Evolutionary conservation across 352 stramenopile species (phyloP), one percentile per base, ranked within the genome.

Genomic region (Phytophthora tubulina): DNA sequence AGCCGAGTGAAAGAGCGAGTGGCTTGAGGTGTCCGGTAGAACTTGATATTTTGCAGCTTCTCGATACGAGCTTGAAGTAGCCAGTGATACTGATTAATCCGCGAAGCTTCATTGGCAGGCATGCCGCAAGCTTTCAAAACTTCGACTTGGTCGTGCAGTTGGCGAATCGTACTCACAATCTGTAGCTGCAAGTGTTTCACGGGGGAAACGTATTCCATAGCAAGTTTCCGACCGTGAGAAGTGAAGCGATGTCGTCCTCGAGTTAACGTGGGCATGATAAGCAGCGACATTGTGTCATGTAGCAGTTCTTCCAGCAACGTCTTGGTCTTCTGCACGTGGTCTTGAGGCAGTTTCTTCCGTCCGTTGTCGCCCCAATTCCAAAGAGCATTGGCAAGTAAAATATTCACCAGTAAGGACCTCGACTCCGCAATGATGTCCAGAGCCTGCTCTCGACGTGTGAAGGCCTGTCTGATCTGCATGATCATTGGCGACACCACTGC

Each of bases 61-160:
- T 96, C 89, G 32, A 96, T 77, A 17, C 90, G 86, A 52, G 85
- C 86, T 62, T 94, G 83, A 2, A 96, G 76, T 50, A 96, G 75
- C 90, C 90, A 96, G 56, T 96, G 86, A 61, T 96, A 96, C 70
- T 96, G 90, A 57, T 95, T 96, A 67, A 96, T 92, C 21, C 90
- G 86, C n/a, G 86, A 95, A 15, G 90, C 88, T 69, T 96, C 90
- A 46, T 96, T 96, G 0, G 86, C 85, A 21, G 88, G 90, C 15
- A 96, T 71, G 0, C 88, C 90, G 8, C 53, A 80, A 2, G 39
- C 35, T 69, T 96, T 96, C 79, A 96, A 83, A 3, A 89, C 72
- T 70, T 96, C 90, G 0, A 96, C 87, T 65, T 92, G 85, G 14
- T 78, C 67, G 56, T 96, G 89, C 5, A 96, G 67, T 31, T 73